Evolutionary conservation across 306 rosid species (phyloP), one percentile per base, ranked within the genome.

Genomic region (Rubus idaeus): DNA sequence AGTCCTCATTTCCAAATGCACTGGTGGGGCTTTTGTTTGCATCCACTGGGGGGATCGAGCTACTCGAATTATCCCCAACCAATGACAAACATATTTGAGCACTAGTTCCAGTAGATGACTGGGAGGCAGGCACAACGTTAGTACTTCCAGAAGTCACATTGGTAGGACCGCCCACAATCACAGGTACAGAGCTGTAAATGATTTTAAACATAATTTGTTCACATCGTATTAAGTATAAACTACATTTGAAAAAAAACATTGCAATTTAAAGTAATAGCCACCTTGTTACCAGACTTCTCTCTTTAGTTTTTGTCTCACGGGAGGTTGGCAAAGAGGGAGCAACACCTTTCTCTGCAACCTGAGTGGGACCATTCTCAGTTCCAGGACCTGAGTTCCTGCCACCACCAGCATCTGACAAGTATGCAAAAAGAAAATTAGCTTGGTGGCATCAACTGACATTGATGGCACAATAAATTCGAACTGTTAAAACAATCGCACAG

Each of bases 321-420:
- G 90, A 85, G 78, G 83, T 83, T 50, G 86, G 78, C 78, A 78
- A 58, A 75, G 84, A 80, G 20, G 80, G 83, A 72, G 60, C 75
- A 71, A 72, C 47, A 74, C 78, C 82, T 86, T 89, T 92, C 87
- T 89, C 99, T 53, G 78, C 77, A 56, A 77, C 83, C 87, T 82
- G 93, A 82, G 72, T 86, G 63, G 81, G 64, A 73, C 97, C 97
- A 87, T 81, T 87, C 79, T 88, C 94, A 73, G 86, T 90, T 58
- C 87, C 92, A 53, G 86, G 68, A 75, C 86, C 90, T 78, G 89
- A 71, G 78, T 67, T 86, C 86, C 92, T 89, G 85, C 94, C 85
- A 72, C 88, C 86, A 47, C 82, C 89, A 80, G 89, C 81, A 87
- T 90, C 98, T 95, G 86, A 71, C 73, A 56, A 82, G 62, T 78